These are phyloP conservation scores for Nicotiana paniculata DNA, from an alignment of 257 asterid genomes.

Conservation along the genomic window DNA sequence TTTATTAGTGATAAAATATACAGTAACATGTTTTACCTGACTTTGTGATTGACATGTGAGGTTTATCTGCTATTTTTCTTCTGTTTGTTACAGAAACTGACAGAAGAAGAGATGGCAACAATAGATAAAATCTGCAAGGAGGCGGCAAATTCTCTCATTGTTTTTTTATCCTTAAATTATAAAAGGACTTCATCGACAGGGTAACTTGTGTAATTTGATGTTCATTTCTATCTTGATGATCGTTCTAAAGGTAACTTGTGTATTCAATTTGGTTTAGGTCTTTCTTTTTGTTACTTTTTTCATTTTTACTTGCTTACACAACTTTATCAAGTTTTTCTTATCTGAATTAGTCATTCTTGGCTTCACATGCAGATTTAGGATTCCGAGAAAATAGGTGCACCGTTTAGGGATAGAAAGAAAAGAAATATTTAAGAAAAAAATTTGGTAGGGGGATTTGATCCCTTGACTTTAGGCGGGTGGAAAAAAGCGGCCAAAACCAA, in stretches of 20 bases:
- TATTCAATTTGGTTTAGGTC: background rate
- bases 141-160: constrained; percentile 65
- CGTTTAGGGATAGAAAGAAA: too few relatives aligned
- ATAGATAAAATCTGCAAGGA: constrained; percentile 97
- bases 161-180: constrained; percentile 76
- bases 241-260: constrained; percentile 72
- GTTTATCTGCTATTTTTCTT: background rate
- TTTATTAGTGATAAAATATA: background rate
- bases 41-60: background rate
- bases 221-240: constrained; percentile 93
- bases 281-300: background rate
- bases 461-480: too few relatives aligned
- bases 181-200: constrained; percentile 80
- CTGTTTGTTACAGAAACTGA: constrained; percentile 56
- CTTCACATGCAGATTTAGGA: too few relatives aligned
- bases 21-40: background rate
- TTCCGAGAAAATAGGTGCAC: too few relatives aligned
- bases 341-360: background rate
- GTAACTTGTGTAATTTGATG: constrained; percentile 83
- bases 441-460: too few relatives aligned
- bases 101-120: constrained; percentile 97
- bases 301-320: background rate
- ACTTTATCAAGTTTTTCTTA: background rate
- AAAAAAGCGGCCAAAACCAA: too few relatives aligned
- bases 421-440: too few relatives aligned